Percentiles rank a stretch among this genome's conserved stretches.
Evolutionary conservation across 805 yeast species (phyloP).

Genomic region (Schwanniomyces occidentalis): DNA sequence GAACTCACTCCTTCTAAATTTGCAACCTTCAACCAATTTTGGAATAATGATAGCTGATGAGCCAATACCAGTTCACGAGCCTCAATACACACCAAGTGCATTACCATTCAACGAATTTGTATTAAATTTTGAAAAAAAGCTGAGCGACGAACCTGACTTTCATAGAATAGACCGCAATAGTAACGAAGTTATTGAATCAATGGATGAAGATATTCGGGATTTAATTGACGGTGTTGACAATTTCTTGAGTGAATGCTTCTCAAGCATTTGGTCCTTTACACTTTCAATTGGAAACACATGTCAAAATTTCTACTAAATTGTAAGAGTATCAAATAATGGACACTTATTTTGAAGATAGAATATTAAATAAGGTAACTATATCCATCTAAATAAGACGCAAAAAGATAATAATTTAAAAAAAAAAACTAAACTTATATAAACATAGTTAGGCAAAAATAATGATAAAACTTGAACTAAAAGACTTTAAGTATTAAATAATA

Average conservation of each 20-base stretch:
- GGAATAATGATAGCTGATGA: slow-evolving; percentile 3
- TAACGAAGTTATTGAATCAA: slow-evolving; percentile 9
- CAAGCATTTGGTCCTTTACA: slow-evolving; percentile 10
- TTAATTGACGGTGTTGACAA: slow-evolving; percentile 20
- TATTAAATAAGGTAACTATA: too few relatives aligned
- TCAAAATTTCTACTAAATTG: slow-evolving; percentile 13
- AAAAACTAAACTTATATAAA: slow-evolving; percentile 1
- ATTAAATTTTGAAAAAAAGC: slow-evolving; percentile 14
- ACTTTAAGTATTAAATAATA: slow-evolving; percentile 3
- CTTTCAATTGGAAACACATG: slow-evolving; percentile 4
- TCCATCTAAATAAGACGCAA: too few relatives aligned
- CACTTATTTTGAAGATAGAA: too few relatives aligned
- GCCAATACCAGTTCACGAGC: slow-evolving; percentile 6
- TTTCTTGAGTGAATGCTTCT: slow-evolving; percentile 16
- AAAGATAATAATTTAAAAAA: slow-evolving; percentile 4
- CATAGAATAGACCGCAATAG: slow-evolving; percentile 9
- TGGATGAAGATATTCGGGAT: slow-evolving; percentile 18
- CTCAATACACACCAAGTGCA: slow-evolving; percentile 22
- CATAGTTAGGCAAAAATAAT: neutral
- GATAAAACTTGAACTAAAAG: slow-evolving; percentile 5
- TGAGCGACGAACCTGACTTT: neutral
- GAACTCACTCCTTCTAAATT: slow-evolving; percentile 11
- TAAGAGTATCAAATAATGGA: too few relatives aligned
- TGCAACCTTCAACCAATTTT: slow-evolving; percentile 1
- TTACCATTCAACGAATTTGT: slow-evolving; percentile 21